These are phyloP conservation scores for Yamadazyma paraphyllophila DNA, from an alignment of 805 yeast species.

Conservation along the genomic window DNA sequence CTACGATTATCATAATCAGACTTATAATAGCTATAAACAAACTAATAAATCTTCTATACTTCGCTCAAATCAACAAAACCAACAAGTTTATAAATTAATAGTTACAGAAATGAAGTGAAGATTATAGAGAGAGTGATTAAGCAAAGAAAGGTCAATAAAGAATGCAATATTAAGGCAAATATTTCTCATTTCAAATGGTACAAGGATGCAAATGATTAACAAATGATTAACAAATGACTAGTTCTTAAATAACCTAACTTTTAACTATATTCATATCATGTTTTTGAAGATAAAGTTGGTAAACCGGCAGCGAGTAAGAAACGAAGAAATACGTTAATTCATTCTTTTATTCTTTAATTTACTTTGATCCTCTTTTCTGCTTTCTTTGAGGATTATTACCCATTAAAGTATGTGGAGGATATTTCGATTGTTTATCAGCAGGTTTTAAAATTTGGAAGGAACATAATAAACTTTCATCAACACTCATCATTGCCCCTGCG, in stretches of 20 bases:
- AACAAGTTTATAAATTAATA: conserved; percentile 2
- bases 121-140: not conserved
- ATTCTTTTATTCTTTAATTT: conserved; percentile 12
- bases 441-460: conserved; percentile 97
- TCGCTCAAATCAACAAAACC: not conserved
- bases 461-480: conserved; percentile 92
- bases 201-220: not conserved
- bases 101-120: conserved; percentile 4
- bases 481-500: conserved; percentile 99
- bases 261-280: conserved; percentile 4
- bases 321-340: not conserved
- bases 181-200: not conserved
- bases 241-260: not conserved
- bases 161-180: not conserved
- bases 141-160: not conserved
- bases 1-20: not conserved
- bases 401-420: conserved; percentile 35
- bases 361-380: conserved; percentile 50
- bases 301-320: not conserved
- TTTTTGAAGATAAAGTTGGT: conserved; percentile 1
- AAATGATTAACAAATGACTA: not conserved
- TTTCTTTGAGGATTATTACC: conserved; percentile 53
- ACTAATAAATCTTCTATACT: not conserved
- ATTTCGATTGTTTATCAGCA: conserved; percentile 89
- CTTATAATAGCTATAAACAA: conserved; percentile 5